Base-by-base conservation (phyloP, 768 basidiomycete species). In the Leccinum truebloodii region DNA sequence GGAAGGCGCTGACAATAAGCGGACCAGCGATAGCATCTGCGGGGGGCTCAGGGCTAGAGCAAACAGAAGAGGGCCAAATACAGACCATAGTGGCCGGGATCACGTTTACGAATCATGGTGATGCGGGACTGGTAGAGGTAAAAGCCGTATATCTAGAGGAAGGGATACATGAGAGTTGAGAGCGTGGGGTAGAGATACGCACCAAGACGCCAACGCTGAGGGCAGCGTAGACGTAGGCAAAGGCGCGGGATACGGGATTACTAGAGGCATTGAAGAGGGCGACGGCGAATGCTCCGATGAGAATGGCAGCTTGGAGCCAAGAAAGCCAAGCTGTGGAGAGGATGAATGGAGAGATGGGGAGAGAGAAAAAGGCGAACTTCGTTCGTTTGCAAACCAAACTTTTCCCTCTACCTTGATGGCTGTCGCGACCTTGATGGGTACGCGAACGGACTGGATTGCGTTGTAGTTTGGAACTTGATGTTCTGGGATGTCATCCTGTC, bases 371-470 rank as follows among this genome's bases (percentile, higher is more conserved):
- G 51, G 54, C 87, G 61, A 52, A 94, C 92, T 94, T 70, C 93
- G 79, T 75, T 98, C 95, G 69, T 97, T 97, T 9, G 95, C 94
- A 72, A 98, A 96, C 95, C 95, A 98, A 52, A 98, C 95, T 69
- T 98, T 98, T 22, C 86, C 88, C 71, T 98, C 95, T 18, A 98
- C 94, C 63, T 87, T 90, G 67, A 98, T 80, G 0, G 88, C 85
- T 1, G 90, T 89, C 0, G 89, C 78, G 22, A 92, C 84, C 75
- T 94, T 95, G 78, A 89, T 91, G 0, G 92, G 92, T 0, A 94
- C 82, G 39, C 88, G 80, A 39, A 93, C 85, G 3, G 79, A 70
- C 66, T 83, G 88, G 72, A 92, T 92, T 3, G 91, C 79, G 69
- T 87, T 85, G 69, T 93, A 93, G 73, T 93, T 88, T 50, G 46